A percentile compares a stretch with the other conserved stretches of the same genome.
Evolutionary conservation across 2,329 filamentous ascomycete genomes (phyloP).

Genomic region (Penicillium sumatraense): DNA sequence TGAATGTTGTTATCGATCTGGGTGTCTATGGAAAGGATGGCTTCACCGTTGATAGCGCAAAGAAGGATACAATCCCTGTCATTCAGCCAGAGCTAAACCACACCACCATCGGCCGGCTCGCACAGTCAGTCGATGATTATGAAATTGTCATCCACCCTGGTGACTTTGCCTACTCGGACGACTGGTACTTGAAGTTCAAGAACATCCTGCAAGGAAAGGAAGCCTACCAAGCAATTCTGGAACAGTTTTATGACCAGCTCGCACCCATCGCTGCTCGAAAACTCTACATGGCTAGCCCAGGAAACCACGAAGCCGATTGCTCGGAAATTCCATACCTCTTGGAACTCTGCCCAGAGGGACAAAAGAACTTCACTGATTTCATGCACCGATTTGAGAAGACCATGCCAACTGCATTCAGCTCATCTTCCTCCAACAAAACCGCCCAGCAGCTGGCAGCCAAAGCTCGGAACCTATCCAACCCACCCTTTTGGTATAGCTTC

Average conservation of each 20-base stretch:
- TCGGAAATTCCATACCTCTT: slow-evolving; percentile 31
- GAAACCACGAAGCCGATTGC: slow-evolving; percentile 65
- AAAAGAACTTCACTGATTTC: slow-evolving; percentile 66
- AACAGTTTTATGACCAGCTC: slow-evolving; percentile 62
- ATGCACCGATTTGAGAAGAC: slow-evolving; percentile 59
- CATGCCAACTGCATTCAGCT: slow-evolving; percentile 58
- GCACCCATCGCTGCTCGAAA: slow-evolving; percentile 59
- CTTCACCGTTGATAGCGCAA: slow-evolving; percentile 54
- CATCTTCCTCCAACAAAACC: slow-evolving; percentile 49
- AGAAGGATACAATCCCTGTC: slow-evolving; percentile 54
- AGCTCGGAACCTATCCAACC: slow-evolving; percentile 52
- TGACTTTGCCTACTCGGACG: slow-evolving; percentile 64
- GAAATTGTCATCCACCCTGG: slow-evolving; percentile 51
- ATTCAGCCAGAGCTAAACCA: slow-evolving; percentile 60
- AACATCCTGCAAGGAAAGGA: slow-evolving; percentile 56
- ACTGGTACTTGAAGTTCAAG: slow-evolving; percentile 55
- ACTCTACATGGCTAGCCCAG: slow-evolving; percentile 61
- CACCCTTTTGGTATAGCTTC: slow-evolving; percentile 65
- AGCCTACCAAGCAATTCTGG: slow-evolving; percentile 62
- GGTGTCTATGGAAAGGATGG: slow-evolving; percentile 60
- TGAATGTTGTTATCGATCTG: slow-evolving; percentile 59
- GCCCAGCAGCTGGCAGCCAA: slow-evolving; percentile 53
- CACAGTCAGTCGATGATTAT: slow-evolving; percentile 58
- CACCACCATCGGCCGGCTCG: slow-evolving; percentile 62
- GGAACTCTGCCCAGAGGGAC: slow-evolving; percentile 47